Evolutionary conservation across 176 grass and related monocot species (phyloP), one percentile per base, ranked within the genome.

Genomic region (Cymbopogon citratus): DNA sequence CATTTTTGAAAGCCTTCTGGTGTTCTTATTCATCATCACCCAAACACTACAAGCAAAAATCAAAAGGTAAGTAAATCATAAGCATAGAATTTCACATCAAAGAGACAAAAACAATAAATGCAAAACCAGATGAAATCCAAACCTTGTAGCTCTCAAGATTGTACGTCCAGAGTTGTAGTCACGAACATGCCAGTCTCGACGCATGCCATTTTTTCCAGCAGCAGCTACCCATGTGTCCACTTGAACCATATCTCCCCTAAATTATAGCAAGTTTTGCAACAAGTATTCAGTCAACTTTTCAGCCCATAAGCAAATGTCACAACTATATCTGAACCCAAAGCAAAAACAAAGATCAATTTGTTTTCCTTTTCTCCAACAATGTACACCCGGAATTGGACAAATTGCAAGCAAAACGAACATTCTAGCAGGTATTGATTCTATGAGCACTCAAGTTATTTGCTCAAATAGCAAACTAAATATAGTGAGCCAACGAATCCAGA

Each of bases 21-120:
- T 99, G 56, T 88, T 49, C 73, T 96, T 99, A 83, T 99, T 93
- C 96, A 99, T 93, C 97, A 99, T 99, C 67, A 99, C 97, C 97
- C 97, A 99, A 69, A 99, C 83, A 91, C 97, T 99, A 67, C 25
- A 86, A 71, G 69, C 13, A 82, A 75, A 38, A 33, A 56, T 23
- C 63, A 40, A 73, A 85, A 25, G 13, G 63, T 25, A 76, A 11
- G 44, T 10, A 80, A 24, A 72, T 16, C 73, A 71, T 24, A 63
- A 46, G 57, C 9, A 85, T 73, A 4, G 8, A 67, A 31, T 7
- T 38, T 0, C 35, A 23, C 28, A 63, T 16, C 28, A 75, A 57
- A 39, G 71, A 33, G 15, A 31, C 7, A 74, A 12, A 72, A n/a
- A 11, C 34, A 28, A 36, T 71, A 13, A 36, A 61, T 70, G 46